These are phyloP conservation scores for Astrothelium macrocarpum DNA, from an alignment of 495 filamentous ascomycete genomes.

Conservation along the genomic window DNA sequence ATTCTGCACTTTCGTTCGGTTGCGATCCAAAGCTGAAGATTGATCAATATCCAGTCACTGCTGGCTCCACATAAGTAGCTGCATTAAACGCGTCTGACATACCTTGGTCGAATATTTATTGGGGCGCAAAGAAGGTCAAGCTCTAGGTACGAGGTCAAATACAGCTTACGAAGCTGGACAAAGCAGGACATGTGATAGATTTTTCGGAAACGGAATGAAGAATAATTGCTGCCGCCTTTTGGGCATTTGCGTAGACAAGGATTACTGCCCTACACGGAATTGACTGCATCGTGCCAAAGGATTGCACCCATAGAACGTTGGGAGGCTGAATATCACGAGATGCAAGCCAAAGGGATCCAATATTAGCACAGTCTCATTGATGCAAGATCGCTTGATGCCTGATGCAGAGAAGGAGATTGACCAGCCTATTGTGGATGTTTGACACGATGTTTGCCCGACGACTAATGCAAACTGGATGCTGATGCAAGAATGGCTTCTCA, in stretches of 20 bases:
- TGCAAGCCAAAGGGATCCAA: background rate
- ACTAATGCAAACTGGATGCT: background rate
- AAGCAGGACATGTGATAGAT: background rate
- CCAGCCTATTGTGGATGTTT: background rate
- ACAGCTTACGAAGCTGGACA: background rate
- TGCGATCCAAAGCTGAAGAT: too few species aligned
- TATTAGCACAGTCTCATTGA: background rate
- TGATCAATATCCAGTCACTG: too few species aligned
- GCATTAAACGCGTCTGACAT: too few species aligned
- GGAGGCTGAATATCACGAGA: background rate
- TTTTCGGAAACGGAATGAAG: background rate
- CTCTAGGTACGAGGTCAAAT: too few species aligned
- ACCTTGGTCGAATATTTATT: too few species aligned
- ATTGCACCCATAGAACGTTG: background rate
- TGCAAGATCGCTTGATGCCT: background rate
- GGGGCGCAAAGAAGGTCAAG: too few species aligned
- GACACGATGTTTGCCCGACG: background rate
- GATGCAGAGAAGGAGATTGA: background rate
- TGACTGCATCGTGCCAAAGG: background rate
- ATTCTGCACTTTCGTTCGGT: too few species aligned
- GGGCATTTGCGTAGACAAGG: background rate
- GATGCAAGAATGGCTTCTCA: constrained; percentile 1
- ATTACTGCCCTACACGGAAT: constrained; percentile 3
- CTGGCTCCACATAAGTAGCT: too few species aligned
- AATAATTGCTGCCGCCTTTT: background rate